Evolutionary conservation across 495 filamentous ascomycete genomes (phyloP).

Genomic region (Podospora appendiculata): DNA sequence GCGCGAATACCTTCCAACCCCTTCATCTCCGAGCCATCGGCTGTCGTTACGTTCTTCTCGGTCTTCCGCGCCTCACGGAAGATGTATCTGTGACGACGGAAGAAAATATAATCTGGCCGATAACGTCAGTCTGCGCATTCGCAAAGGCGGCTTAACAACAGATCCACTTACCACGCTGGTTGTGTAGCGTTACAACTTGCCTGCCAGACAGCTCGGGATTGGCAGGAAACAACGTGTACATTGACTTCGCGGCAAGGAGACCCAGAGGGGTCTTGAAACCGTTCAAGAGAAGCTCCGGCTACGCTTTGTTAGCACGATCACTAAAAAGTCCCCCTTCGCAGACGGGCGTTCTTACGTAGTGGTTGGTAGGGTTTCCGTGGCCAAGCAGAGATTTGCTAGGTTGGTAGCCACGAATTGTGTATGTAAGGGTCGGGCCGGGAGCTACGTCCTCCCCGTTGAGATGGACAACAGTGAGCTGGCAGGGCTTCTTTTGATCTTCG

Average conservation of each 20-base stretch:
- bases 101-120: slow-evolving; percentile 74
- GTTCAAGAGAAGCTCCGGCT: slow-evolving; percentile 87
- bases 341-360: slow-evolving; percentile 41
- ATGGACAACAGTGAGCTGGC: slow-evolving; percentile 72
- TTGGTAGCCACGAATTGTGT: slow-evolving; percentile 71
- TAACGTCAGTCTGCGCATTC: neutral
- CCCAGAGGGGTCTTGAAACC: slow-evolving; percentile 93
- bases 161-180: slow-evolving; percentile 52
- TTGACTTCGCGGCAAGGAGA: slow-evolving; percentile 77
- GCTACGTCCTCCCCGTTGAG: slow-evolving; percentile 47
- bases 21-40: slow-evolving; percentile 80
- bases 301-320: slow-evolving; percentile 4
- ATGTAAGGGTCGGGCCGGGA: slow-evolving; percentile 68
- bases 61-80: slow-evolving; percentile 79
- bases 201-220: slow-evolving; percentile 75
- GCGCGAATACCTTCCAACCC: slow-evolving; percentile 76
- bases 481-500: slow-evolving; percentile 75
- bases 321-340: neutral
- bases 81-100: slow-evolving; percentile 82
- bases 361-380: slow-evolving; percentile 80
- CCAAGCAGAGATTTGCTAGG: slow-evolving; percentile 77
- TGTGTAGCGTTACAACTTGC: slow-evolving; percentile 87
- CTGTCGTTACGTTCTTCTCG: slow-evolving; percentile 78
- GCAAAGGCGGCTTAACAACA: neutral
- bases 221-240: slow-evolving; percentile 74